These are phyloP conservation scores for Trifolium pratense DNA, from an alignment of 306 rosid genomes.

Conservation along the genomic window DNA sequence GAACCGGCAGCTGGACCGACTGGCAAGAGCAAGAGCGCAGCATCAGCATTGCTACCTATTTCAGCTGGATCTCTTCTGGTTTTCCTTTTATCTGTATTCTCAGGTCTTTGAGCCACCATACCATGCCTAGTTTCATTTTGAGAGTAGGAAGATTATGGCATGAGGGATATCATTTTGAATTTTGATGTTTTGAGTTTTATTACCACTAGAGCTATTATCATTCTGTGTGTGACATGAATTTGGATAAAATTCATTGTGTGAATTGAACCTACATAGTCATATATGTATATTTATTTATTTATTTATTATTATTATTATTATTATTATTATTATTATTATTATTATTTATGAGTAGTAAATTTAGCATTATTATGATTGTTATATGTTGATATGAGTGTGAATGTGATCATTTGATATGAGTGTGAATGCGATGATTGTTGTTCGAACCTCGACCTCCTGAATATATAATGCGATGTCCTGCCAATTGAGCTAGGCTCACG, in stretches of 20 bases:
- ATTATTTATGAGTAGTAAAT: not conserved
- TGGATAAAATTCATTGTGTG: constrained; percentile 32
- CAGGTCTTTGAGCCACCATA: constrained; percentile 29
- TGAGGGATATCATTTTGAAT: constrained; percentile 15
- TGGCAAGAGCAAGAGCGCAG: constrained; percentile 24
- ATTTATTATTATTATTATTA: too few species aligned
- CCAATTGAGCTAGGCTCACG: too few species aligned
- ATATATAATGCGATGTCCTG: too few species aligned
- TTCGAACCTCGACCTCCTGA: too few species aligned
- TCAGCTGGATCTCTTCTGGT: constrained; percentile 36
- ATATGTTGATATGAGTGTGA: not conserved
- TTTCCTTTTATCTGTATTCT: constrained; percentile 11
- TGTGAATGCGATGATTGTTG: too few species aligned
- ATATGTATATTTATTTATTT: not conserved
- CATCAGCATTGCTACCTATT: constrained; percentile 38
- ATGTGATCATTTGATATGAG: not conserved
- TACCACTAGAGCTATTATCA: too few species aligned
- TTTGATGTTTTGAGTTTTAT: not conserved
- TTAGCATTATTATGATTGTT: not conserved
- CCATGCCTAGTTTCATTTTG: constrained; percentile 19
- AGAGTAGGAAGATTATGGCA: constrained; percentile 28
- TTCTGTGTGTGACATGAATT: not conserved
- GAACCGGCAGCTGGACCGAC: constrained; percentile 7
- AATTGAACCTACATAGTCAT: not conserved
- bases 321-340: too few species aligned